Evolutionary conservation across 805 yeast genomes (phyloP), one percentile per base, ranked within the genome.

Genomic region (Starmerella apicola): DNA sequence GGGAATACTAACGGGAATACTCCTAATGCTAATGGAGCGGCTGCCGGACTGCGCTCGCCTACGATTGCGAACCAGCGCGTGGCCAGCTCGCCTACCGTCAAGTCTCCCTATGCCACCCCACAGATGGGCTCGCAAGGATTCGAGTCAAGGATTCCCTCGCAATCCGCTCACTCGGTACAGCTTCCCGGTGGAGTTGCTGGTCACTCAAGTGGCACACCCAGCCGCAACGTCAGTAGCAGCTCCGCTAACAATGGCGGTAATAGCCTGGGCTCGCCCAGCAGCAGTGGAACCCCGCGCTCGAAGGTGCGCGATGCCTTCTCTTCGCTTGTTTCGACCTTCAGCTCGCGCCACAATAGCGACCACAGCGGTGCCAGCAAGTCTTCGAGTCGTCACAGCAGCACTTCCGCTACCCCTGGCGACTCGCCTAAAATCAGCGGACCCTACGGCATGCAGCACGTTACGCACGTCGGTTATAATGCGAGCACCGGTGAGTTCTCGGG

Each of bases 401-500:
- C 27, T 1, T 17, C 12, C 30, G 5, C 37, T 4, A n/a, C n/a
- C n/a, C n/a, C n/a, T n/a, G n/a, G n/a, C n/a, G 40, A 26, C 19
- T 34, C 41, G 26, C 43, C 44, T 3, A 34, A 35, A 23, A 91
- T 88, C 37, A 81, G 94, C n/a, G 78, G 84, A 0, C 98, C 98
- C 0, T 84, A 79, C 58, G 84, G 83, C 53, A 80, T 91, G 15
- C 78, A 82, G 54, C 95, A 86, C 55, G 79, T 84, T 26, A 84
- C 91, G n/a, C 97, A 91, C 57, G 97, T 91, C 8, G 95, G 94
- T 24, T 78, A 81, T 43, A 94, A 88, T 57, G 65, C 74, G 10
- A 75, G 73, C 48, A 76, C 88, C 15, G 95, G 95, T 12, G 78
- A 82, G 41, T 88, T 80, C 55, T 81, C 86, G 1, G 97, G 96